phyloP scores from a whole-genome alignment of 306 rosid species.

The Vigna nakashimae region DNA sequence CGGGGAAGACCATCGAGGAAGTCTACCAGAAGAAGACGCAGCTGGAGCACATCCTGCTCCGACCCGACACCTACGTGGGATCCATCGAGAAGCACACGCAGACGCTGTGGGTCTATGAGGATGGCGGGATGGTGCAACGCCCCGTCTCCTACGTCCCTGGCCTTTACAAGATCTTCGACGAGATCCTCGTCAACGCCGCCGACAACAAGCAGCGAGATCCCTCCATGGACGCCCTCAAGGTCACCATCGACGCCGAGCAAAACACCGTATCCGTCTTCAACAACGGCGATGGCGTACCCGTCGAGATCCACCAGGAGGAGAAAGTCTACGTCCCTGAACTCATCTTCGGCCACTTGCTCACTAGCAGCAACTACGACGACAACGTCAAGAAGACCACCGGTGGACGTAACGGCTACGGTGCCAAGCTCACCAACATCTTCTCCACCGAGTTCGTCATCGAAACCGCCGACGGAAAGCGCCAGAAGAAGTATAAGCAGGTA shows the following conservation, averaged over 20 bases:
- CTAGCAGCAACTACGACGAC: conserved; percentile 93
- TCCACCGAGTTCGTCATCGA: conserved; percentile 87
- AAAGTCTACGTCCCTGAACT: conserved; percentile 90
- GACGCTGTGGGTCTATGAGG: conserved; percentile 79
- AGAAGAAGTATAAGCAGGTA: conserved; percentile 95
- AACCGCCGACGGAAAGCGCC: conserved; percentile 88
- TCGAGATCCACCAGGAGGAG: conserved; percentile 95
- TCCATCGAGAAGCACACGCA: conserved; percentile 93
- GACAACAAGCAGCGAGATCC: conserved; percentile 96
- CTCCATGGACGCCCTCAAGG: conserved; percentile 74
- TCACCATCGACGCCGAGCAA: conserved; percentile 63
- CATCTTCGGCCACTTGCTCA: conserved; percentile 86
- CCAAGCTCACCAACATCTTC: conserved; percentile 92
- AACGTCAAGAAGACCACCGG: conserved; percentile 89
- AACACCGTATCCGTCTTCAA: conserved; percentile 68
- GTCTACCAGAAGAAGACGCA: conserved; percentile 92
- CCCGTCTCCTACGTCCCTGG: conserved; percentile 82
- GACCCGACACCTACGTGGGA: conserved; percentile 94
- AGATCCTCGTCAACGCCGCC: conserved; percentile 92
- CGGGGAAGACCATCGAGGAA: conserved; percentile 74
- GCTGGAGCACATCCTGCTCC: conserved; percentile 95
- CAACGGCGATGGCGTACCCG: conserved; percentile 90
- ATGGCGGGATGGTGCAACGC: conserved; percentile 75
- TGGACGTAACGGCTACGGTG: conserved; percentile 93
- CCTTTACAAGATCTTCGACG: conserved; percentile 93